A percentile compares a stretch with the other conserved stretches of the same genome.
Evolutionary conservation across 192 early-diverging fungal genomes (phyloP).

Genomic region (Umbelopsis ramanniana): DNA sequence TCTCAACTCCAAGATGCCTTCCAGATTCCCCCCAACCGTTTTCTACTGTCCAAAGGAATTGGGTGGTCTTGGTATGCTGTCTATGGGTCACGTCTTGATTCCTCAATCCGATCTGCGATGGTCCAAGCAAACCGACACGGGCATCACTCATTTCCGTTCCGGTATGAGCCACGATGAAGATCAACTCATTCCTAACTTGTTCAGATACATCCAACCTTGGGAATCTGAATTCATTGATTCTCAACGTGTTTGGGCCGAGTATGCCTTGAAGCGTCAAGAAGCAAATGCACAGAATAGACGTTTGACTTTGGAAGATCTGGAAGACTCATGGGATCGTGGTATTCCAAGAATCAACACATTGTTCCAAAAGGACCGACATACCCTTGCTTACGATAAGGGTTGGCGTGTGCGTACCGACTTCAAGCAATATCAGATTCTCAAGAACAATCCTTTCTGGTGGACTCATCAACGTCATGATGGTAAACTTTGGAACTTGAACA

Average conservation of each 20-base stretch:
- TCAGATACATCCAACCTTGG: slow-evolving; percentile 98
- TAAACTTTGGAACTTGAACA: slow-evolving; percentile 79
- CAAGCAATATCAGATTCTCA: slow-evolving; percentile 96
- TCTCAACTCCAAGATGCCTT: slow-evolving; percentile 98
- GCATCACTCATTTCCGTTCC: slow-evolving; percentile 96
- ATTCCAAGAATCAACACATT: slow-evolving; percentile 98
- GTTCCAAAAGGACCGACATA: slow-evolving; percentile 99
- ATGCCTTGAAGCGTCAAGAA: slow-evolving; percentile 95
- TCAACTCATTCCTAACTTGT: slow-evolving; percentile 96
- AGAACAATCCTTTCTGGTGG: slow-evolving; percentile 97
- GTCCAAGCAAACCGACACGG: slow-evolving; percentile 95
- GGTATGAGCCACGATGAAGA: slow-evolving; percentile 99
- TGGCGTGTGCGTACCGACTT: slow-evolving; percentile 97
- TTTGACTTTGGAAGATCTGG: slow-evolving; percentile 97
- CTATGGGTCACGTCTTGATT: slow-evolving; percentile 98
- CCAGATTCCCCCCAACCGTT: slow-evolving; percentile 94
- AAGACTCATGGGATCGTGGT: slow-evolving; percentile 98
- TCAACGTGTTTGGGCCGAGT: slow-evolving; percentile 99
- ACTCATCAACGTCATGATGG: slow-evolving; percentile 63
- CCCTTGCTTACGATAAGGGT: slow-evolving; percentile 98
- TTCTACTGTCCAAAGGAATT: slow-evolving; percentile 92
- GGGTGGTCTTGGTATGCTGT: slow-evolving; percentile 97
- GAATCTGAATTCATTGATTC: slow-evolving; percentile 99
- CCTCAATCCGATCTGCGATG: slow-evolving; percentile 96
- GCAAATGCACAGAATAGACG: slow-evolving; percentile 96